Evolutionary conservation across 1,139 yeast genomes (phyloP), one percentile per base, ranked within the genome.

Genomic region (Lodderomyces pseudojiufengensis): DNA sequence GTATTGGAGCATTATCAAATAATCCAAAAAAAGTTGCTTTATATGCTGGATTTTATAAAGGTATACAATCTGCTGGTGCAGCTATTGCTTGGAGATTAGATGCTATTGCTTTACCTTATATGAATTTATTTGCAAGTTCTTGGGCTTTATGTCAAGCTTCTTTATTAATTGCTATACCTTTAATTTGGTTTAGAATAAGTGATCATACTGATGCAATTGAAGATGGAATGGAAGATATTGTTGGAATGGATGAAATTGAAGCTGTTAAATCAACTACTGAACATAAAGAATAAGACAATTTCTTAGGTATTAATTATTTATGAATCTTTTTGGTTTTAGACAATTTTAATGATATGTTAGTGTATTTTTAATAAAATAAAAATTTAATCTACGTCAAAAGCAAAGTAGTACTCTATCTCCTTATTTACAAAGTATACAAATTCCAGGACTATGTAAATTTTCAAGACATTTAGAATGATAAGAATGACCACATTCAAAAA

Each of bases 381-480:
- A n/a, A n/a, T n/a, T n/a, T n/a, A n/a, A n/a, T n/a, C n/a, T n/a
- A n/a, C n/a, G n/a, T n/a, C n/a, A n/a, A n/a, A n/a, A n/a, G n/a
- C n/a, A n/a, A n/a, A n/a, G n/a, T n/a, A n/a, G n/a, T 26, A 12
- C 10, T 10, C 9, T 16, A 16, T 9, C 29, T 14, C 20, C 4
- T 27, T 30, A 12, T 5, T 8, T 20, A 35, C 48, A 44, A 10
- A 43, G 29, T 5, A 42, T 32, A 40, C 48, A 45, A 26, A 16
- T 25, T 21, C 38, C 36, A 11, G 29, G 24, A 10, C 24, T 12
- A 13, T 48, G 44, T 33, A 58, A 39, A 23, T 48, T 51, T 14
- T 50, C 55, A 38, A 85, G 60, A 50, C 95, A 86, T 14, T 61
- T 61, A 13, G 61, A 50, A 52, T 87, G 95, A 51, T 82, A 86